Conservation (phyloP, 768 basidiomycete genomes). For the Amanita pseudoporphyria region DNA sequence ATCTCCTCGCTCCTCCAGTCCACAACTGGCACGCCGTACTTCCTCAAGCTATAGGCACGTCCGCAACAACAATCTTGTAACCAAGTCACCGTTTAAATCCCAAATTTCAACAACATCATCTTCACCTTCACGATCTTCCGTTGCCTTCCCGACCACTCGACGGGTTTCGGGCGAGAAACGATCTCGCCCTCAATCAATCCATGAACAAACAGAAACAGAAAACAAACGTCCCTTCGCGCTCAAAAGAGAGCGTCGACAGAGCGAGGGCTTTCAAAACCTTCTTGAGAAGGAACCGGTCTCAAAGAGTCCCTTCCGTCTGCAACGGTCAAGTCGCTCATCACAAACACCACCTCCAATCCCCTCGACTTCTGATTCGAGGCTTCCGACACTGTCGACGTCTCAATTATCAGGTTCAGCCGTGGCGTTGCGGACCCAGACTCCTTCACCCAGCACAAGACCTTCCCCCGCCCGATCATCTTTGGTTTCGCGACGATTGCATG, state of each 20-base stretch:
- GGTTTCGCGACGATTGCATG: constrained; percentile 64
- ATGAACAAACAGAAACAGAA: constrained; percentile 55
- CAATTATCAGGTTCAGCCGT: constrained; percentile 12
- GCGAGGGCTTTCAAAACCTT: constrained; percentile 63
- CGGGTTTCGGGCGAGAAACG: constrained; percentile 74
- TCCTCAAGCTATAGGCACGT: constrained; percentile 78
- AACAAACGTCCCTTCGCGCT: constrained; percentile 63
- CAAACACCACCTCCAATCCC: constrained; percentile 16
- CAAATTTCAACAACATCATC: constrained; percentile 45
- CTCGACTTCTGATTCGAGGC: constrained; percentile 13
- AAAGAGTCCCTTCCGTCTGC: constrained; percentile 61
- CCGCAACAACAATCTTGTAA: constrained; percentile 67
- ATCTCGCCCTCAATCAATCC: constrained; percentile 61
- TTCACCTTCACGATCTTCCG: constrained; percentile 22
- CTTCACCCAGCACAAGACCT: constrained; percentile 19
- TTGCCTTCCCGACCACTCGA: constrained; percentile 27
- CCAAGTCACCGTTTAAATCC: constrained; percentile 79
- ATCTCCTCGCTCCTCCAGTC: constrained; percentile 32
- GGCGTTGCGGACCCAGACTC: constrained; percentile 18
- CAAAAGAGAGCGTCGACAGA: constrained; percentile 68
- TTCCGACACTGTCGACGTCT: constrained; percentile 15
- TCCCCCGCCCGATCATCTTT: constrained; percentile 60
- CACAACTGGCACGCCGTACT: constrained; percentile 48
- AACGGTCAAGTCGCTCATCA: constrained; percentile 16
- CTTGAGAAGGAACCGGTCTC: constrained; percentile 70